These are phyloP conservation scores for Neurospora pannonica DNA, from an alignment of 495 filamentous ascomycete genomes.

Conservation along the genomic window DNA sequence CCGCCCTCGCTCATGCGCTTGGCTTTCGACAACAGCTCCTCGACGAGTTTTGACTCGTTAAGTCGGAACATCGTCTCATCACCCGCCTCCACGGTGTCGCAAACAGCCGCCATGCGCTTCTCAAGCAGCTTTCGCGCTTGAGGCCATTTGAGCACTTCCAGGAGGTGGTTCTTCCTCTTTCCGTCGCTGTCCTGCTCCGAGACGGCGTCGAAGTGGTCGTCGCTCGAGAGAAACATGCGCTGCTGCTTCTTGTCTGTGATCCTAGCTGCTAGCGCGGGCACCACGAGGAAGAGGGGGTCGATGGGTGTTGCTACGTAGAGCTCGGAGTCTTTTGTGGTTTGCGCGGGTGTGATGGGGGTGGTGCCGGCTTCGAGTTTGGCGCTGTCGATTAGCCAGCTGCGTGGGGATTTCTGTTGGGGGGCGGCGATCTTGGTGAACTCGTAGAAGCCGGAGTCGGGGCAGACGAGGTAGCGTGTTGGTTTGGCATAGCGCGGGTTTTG, in stretches of 20 bases:
- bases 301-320: conserved; percentile 74
- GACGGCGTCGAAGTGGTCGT: conserved; percentile 69
- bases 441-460: conserved; percentile 68
- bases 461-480: conserved; percentile 67
- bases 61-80: conserved; percentile 77
- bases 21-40: conserved; percentile 61
- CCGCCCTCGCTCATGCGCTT: conserved; percentile 50
- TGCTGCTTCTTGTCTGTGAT: conserved; percentile 39
- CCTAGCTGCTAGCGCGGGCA: conserved; percentile 50
- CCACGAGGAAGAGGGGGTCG: conserved; percentile 74
- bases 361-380: conserved; percentile 15
- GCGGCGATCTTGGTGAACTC: conserved; percentile 76
- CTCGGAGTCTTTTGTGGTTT: conserved; percentile 50
- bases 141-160: conserved; percentile 44
- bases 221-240: conserved; percentile 62
- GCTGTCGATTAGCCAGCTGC: conserved; percentile 60
- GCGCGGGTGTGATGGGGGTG: neutral
- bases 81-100: conserved; percentile 71
- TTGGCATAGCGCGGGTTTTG: conserved; percentile 62
- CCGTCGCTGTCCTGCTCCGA: conserved; percentile 33
- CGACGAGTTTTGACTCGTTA: conserved; percentile 57
- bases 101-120: conserved; percentile 48
- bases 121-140: conserved; percentile 26
- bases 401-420: conserved; percentile 41
- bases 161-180: conserved; percentile 32